Base-by-base conservation (phyloP, 345 rosid species). In the Viola odorata region DNA sequence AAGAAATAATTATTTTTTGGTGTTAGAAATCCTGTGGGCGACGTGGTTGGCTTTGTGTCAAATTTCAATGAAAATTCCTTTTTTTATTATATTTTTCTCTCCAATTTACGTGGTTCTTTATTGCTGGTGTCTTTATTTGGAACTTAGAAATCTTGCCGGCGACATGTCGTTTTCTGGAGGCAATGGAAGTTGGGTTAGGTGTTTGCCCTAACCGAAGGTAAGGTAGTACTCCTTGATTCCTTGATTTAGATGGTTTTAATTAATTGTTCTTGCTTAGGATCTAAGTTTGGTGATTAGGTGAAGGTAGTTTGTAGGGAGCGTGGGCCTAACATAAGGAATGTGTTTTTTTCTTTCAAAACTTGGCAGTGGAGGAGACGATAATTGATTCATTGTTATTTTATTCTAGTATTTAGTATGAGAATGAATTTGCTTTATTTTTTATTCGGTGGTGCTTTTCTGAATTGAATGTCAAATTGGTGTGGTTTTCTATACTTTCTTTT, bases 231-330 rank as follows among this genome's bases (percentile, higher is more conserved):
- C 0, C 38, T 4, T 32, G 47, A 11, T 50, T 4, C 8, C 51
- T 44, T 45, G 47, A 49, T 41, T 41, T 57, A 17, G 37, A 50
- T 57, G 41, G 50, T 23, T 23, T 23, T 23, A 23, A 5, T 41
- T 4, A 8, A 12, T 52, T 42, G n/a, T 17, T 23, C 40, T 54
- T 32, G 64, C 76, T 60, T 70, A 59, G 63, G 17, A 6, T 45
- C 16, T 11, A 75, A 75, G 75, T 4, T n/a, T 32, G 12, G 54
- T 49, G 73, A 63, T 55, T 67, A 36, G 69, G 79, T 70, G 56
- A 45, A 40, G 69, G 37, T 62, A 59, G 60, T 48, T 13, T 39
- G 4, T 23, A 0, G 7, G 15, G 1, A 3, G 37, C 60, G 67
- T 65, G 71, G 78, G 71, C 41, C 74, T 47, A 65, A 16, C 7